Percentiles rank a stretch among this genome's conserved stretches.
These are phyloP conservation scores for Peniophora sp. DNA, from an alignment of 1,284 basidiomycete genomes.

Conservation along the genomic window DNA sequence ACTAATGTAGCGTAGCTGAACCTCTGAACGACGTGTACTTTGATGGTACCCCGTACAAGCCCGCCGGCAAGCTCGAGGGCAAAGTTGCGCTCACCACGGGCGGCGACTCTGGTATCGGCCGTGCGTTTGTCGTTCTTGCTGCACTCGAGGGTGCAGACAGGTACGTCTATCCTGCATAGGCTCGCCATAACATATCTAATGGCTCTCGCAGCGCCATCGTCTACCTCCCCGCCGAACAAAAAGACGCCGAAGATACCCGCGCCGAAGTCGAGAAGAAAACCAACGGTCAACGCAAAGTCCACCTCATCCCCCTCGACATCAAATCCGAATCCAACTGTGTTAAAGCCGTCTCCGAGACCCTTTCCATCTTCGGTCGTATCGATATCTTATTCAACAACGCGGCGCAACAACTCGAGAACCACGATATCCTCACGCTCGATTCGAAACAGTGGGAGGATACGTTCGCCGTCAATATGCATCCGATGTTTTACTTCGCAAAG, in stretches of 20 bases:
- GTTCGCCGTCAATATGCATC: constrained; percentile 42
- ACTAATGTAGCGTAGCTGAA: constrained; percentile 17
- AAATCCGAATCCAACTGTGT: constrained; percentile 33
- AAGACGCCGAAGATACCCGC: constrained; percentile 31
- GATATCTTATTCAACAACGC: constrained; percentile 49
- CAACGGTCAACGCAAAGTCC: constrained; percentile 29
- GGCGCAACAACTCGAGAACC: constrained; percentile 36
- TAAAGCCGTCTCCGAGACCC: constrained; percentile 31
- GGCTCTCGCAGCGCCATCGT: constrained; percentile 32
- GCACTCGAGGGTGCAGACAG: constrained; percentile 50
- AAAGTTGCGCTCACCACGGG: constrained; percentile 41
- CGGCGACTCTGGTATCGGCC: constrained; percentile 43
- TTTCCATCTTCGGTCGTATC: constrained; percentile 31
- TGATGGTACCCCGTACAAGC: constrained; percentile 36
- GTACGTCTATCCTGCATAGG: background rate
- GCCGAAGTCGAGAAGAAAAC: constrained; percentile 20
- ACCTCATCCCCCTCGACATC: constrained; percentile 34
- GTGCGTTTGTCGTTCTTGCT: constrained; percentile 15
- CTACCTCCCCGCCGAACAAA: constrained; percentile 39
- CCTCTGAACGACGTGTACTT: constrained; percentile 42
- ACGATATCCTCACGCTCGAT: constrained; percentile 32
- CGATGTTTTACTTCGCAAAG: constrained; percentile 48
- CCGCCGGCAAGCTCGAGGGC: constrained; percentile 35
- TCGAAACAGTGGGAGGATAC: constrained; percentile 45
- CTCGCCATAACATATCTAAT: background rate